Conservation (phyloP, 495 filamentous ascomycete genomes). For the Penicillium turbatum region DNA sequence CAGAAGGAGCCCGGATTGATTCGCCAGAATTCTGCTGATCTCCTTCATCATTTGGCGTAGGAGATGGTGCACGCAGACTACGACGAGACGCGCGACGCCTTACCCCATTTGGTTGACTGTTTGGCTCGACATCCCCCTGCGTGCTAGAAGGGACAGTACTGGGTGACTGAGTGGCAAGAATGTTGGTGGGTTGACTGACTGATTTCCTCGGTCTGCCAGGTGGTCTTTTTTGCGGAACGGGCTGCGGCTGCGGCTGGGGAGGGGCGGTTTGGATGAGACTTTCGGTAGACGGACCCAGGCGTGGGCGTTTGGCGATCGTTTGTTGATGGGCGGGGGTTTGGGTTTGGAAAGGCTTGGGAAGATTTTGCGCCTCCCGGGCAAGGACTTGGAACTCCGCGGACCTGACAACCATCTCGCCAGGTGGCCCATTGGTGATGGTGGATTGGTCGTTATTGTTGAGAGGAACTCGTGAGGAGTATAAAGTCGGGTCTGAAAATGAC, state of each 20-base stretch:
- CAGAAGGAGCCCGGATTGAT: neutral
- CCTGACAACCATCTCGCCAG: neutral
- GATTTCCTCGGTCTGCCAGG: constrained; percentile 35
- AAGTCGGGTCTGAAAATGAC: constrained; percentile 17
- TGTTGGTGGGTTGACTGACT: constrained; percentile 18
- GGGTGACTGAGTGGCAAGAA: constrained; percentile 12
- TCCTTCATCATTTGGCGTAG: neutral
- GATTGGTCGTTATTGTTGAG: constrained; percentile 20
- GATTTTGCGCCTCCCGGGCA: neutral
- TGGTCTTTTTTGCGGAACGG: constrained; percentile 16
- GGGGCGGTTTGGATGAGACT: neutral
- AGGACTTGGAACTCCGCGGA: constrained; percentile 10
- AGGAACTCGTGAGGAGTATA: constrained; percentile 24
- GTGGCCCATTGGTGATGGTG: neutral
- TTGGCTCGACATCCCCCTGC: constrained; percentile 1
- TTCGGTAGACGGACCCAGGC: constrained; percentile 19
- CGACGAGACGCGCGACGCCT: constrained; percentile 13
- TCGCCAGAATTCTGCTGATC: neutral
- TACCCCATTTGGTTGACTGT: neutral
- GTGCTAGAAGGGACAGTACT: neutral
- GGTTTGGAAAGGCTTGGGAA: neutral
- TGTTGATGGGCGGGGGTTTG: constrained; percentile 4
- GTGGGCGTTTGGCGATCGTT: constrained; percentile 31
- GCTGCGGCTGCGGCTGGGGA: neutral
- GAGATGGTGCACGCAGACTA: constrained; percentile 14